Evolutionary conservation across 495 filamentous ascomycete species (phyloP), one percentile per base, ranked within the genome.

Genomic region (Hyaloscypha variabilis): DNA sequence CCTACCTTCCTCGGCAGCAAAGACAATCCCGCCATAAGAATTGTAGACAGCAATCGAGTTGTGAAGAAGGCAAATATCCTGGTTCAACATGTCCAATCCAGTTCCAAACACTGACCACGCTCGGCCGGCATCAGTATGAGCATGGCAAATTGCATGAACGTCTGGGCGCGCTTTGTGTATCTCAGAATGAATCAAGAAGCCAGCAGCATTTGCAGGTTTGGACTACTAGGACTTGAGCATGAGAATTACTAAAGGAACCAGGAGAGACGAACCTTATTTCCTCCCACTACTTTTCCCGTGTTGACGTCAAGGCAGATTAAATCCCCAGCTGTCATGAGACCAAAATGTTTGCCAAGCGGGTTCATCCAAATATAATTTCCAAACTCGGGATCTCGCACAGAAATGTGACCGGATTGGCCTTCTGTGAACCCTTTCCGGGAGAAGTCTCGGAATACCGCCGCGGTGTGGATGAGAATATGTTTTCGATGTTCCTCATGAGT

Each of bases 341-440:
- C 79, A 67, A 86, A 91, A 73, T 91, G 88, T 31, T 73, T 78
- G 17, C 76, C 74, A 21, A 84, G 81, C 8, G 77, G 79, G 61
- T 84, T 87, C 72, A 85, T 87, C 88, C 88, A 91, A 79, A 91
- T 88, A 56, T 84, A 79, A 36, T 86, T 74, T 6, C 75, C 74
- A 67, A 83, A 75, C 54, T 89, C 83, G 6, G 87, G 85, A 69
- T 89, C 87, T 25, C 86, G 79, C 17, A 90, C 84, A 4, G 80
- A 84, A 68, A 91, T 90, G 72, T 90, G 87, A 0, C 87, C 87
- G 3, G 80, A 78, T 69, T 87, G 83, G 29, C 88, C 87, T 73
- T 90, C 87, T n/a, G 82, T 85, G 73, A 83, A 89, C n/a, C 81
- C 81, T 65, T 78, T 76, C 29, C 80, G 70, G 0, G 81, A 78